These are phyloP conservation scores for Silene vulgaris DNA, from an alignment of 179 eudicot genomes.

Conservation along the genomic window DNA sequence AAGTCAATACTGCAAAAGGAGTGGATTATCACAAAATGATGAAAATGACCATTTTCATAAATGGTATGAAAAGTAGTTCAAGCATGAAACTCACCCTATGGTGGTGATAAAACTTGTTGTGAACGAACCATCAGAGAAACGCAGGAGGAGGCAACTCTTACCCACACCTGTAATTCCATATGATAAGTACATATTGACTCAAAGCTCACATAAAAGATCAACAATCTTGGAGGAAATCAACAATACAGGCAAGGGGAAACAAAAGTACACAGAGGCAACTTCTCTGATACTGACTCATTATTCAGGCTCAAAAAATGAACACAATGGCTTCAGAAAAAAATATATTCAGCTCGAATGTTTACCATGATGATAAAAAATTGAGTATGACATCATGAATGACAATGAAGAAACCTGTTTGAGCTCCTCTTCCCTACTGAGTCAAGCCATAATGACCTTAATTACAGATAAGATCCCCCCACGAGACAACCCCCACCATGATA, in stretches of 20 bases:
- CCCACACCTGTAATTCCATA: conserved; percentile 39
- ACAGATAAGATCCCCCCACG: too few relatives aligned
- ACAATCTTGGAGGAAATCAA: background rate
- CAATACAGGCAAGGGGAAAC: background rate
- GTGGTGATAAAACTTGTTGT: conserved; percentile 49
- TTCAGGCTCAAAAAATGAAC: background rate
- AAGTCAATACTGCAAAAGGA: conserved; percentile 39
- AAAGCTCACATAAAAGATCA: background rate
- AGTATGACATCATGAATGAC: background rate
- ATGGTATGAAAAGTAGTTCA: background rate
- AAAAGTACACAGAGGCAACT: background rate
- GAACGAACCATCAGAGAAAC: conserved; percentile 50
- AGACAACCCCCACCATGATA: too few relatives aligned
- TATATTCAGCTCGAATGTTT: background rate
- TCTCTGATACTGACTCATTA: background rate
- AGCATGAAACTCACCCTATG: conserved; percentile 35
- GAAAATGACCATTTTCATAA: background rate
- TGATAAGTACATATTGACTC: conserved; percentile 2
- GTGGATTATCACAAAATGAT: conserved; percentile 7
- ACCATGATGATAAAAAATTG: background rate
- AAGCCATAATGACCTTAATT: background rate
- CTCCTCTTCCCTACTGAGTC: background rate
- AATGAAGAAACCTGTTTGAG: background rate
- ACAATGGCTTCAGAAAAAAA: background rate
- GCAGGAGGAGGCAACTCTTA: conserved; percentile 52